Base-by-base conservation (phyloP, 2,329 filamentous ascomycete genomes). In the Fusarium dlaminii region DNA sequence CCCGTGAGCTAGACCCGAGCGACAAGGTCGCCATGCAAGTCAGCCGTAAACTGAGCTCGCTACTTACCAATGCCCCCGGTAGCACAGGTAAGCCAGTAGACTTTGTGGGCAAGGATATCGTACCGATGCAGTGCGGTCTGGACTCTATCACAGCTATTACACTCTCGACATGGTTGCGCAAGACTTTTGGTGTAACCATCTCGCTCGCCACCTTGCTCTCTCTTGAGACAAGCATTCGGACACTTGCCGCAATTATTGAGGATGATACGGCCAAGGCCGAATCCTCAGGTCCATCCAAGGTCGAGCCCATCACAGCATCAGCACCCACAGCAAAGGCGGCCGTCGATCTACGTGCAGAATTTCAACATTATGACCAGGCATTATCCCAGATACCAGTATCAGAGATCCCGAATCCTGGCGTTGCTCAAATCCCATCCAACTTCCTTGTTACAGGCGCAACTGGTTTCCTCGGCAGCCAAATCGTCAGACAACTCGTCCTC, bases 141-240 rank as follows among this genome's bases (percentile, higher is more conserved):
- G 62, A 65, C 36, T 65, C 62, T 49, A 65, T 65, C 55, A 51
- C 45, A 10, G 62, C 62, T 5, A 65, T 65, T 45, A 2, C 46
- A 10, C 55, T 65, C n/a, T 60, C 62, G 12, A 13, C 62, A n/a
- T 65, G 55, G 62, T 51, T 65, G 32, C 54, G 62, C 45, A 60
- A 65, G 54, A 60, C 62, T 5, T 65, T 60, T 52, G 46, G 45
- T 10, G 37, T 52, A 13, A 32, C 42, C 13, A 32, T 65, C 27
- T 51, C 62, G 24, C 52, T 56, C 27, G 29, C 52, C 5, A 42
- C 37, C 22, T 42, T 56, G 22, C 52, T 42, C 8, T 56, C 52
- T 56, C 52, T 56, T 32, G 36, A 30, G 4, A 42, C 52, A 24
- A 56, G 52, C 14, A 56, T 56, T 12, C 52, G 20, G 10, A 56